Percentiles rank a stretch among this genome's conserved stretches.
These are phyloP conservation scores for Pichia ethanolica DNA, from an alignment of 805 yeast species.

Conservation along the genomic window DNA sequence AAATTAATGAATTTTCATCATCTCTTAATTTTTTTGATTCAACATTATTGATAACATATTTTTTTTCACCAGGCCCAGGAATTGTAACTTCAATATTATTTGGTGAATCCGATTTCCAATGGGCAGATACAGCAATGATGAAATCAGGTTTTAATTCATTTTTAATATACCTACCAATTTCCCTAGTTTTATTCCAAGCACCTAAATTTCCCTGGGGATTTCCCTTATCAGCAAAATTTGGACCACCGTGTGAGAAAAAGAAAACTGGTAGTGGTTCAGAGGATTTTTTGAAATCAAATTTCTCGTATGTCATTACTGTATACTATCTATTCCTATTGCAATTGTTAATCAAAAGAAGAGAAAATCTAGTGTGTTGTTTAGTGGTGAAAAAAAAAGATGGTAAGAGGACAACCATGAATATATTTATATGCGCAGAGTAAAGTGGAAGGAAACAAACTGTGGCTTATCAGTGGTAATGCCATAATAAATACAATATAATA, in stretches of 20 bases:
- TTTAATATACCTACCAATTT: constrained; percentile 46
- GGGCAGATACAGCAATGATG: constrained; percentile 64
- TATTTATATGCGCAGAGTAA: no score
- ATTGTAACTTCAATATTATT: constrained; percentile 42
- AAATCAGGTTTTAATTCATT: constrained; percentile 52
- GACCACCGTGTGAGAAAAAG: constrained; percentile 78
- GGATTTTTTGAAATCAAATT: constrained; percentile 14
- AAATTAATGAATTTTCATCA: constrained; percentile 49
- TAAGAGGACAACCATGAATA: background rate
- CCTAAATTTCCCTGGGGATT: constrained; percentile 44
- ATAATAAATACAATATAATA: no score
- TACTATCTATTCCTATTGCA: no score
- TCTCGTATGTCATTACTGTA: constrained; percentile 3
- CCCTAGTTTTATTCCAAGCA: constrained; percentile 46
- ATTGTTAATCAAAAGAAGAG: no score
- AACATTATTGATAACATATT: constrained; percentile 11
- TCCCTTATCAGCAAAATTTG: constrained; percentile 57
- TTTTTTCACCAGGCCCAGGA: constrained; percentile 27
- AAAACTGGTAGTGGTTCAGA: constrained; percentile 42
- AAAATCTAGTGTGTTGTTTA: background rate
- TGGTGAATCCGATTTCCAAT: constrained; percentile 52
- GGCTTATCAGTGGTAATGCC: no score
- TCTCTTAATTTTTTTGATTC: constrained; percentile 15
- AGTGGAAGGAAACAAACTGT: background rate
- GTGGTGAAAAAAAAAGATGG: background rate